Evolutionary conservation across 768 basidiomycete genomes (phyloP).

Genomic region (Xerocomus brunneocitrinus): DNA sequence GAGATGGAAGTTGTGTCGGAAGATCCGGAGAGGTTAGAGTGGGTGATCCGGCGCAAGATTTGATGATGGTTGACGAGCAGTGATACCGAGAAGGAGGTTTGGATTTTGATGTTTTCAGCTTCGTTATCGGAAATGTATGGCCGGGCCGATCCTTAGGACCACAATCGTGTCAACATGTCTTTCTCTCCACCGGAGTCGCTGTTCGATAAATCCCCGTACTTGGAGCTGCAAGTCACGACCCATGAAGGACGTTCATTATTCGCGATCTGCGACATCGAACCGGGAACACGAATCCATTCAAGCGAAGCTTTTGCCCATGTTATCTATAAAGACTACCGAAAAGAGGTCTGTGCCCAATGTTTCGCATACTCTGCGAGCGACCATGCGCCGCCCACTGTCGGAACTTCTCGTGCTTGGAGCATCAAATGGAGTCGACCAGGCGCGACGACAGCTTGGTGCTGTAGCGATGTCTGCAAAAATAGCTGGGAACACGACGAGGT

Average conservation of each 20-base stretch:
- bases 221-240: constrained; percentile 32
- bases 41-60: background rate
- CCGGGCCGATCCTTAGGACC: background rate
- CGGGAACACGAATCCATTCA: constrained; percentile 41
- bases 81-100: background rate
- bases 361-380: constrained; percentile 50
- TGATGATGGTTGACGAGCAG: constrained; percentile 3
- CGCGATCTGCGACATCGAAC: constrained; percentile 38
- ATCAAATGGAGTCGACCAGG: constrained; percentile 31
- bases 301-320: constrained; percentile 51
- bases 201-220: constrained; percentile 8
- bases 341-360: constrained; percentile 64
- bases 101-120: background rate
- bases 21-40: background rate
- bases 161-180: constrained; percentile 3
- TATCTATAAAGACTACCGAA: constrained; percentile 58
- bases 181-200: background rate
- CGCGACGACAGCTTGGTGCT: constrained; percentile 53
- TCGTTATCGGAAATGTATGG: background rate
- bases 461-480: constrained; percentile 44
- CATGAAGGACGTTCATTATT: constrained; percentile 54
- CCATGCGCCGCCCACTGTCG: constrained; percentile 12
- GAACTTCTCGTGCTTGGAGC: constrained; percentile 39
- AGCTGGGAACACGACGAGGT: constrained; percentile 38
- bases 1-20: constrained; percentile 7